phyloP scores from a whole-genome alignment of 345 rosid species.

The Cardamine occulta region DNA sequence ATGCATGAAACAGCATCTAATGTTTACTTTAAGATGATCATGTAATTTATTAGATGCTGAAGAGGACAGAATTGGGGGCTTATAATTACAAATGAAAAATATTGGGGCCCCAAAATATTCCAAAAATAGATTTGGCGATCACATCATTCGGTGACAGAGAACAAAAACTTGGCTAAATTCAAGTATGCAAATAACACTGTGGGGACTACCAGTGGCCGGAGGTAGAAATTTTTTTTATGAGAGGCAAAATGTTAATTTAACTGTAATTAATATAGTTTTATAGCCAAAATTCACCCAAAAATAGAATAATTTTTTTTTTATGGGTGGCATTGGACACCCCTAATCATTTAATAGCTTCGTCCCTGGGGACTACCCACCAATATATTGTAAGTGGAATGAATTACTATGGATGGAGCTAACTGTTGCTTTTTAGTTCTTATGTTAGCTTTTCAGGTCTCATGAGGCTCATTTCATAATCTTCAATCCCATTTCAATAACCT shows the following conservation, averaged over 20 bases:
- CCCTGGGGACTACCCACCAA: conserved; percentile 37
- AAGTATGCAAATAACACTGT: conserved; percentile 37
- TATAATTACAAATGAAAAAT: conserved; percentile 24
- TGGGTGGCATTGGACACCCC: no score
- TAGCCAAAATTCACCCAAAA: no score
- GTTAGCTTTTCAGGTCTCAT: conserved; percentile 8
- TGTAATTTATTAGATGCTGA: conserved; percentile 27
- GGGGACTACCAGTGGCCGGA: conserved; percentile 35
- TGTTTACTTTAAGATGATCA: conserved; percentile 13
- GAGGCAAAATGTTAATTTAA: no score
- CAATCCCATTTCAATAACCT: background rate
- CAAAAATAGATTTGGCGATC: conserved; percentile 37
- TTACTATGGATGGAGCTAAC: conserved; percentile 22
- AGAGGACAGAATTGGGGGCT: conserved; percentile 38
- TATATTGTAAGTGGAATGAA: conserved; percentile 18
- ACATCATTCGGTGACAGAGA: conserved; percentile 36
- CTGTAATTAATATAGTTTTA: no score
- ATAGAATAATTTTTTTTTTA: no score
- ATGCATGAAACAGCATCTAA: conserved; percentile 31
- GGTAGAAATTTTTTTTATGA: no score
- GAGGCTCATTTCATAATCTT: background rate
- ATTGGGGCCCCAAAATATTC: conserved; percentile 39
- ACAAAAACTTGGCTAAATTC: conserved; percentile 30
- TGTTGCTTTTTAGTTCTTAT: conserved; percentile 10
- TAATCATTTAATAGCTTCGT: no score